phyloP scores from a whole-genome alignment of 805 yeast species.

The Babjeviella inositovora region DNA sequence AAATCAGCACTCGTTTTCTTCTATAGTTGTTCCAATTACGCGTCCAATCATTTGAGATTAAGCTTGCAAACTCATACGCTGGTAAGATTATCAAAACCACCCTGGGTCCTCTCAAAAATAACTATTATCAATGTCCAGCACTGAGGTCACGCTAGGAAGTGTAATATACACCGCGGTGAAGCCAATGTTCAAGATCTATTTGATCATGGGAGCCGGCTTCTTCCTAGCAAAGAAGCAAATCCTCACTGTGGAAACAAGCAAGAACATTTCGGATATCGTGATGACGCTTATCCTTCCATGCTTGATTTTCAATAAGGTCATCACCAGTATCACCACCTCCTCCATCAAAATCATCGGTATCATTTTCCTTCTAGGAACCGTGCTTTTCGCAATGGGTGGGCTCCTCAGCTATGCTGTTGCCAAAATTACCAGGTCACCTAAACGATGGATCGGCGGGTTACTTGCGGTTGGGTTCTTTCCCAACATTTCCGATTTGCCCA shows the following conservation, averaged over 20 bases:
- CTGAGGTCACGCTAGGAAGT: slow-evolving; percentile 44
- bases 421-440: too few relatives aligned
- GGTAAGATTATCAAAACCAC: too few relatives aligned
- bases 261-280: slow-evolving; percentile 55
- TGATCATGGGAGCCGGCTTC: slow-evolving; percentile 55
- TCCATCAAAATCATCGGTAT: slow-evolving; percentile 65
- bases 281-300: slow-evolving; percentile 62
- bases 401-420: slow-evolving; percentile 9
- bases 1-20: too few relatives aligned
- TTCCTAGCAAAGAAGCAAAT: slow-evolving; percentile 45
- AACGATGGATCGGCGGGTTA: slow-evolving; percentile 29
- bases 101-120: too few relatives aligned
- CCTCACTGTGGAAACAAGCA: slow-evolving; percentile 47
- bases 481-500: slow-evolving; percentile 34
- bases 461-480: slow-evolving; percentile 31
- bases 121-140: too few relatives aligned
- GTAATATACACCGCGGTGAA: slow-evolving; percentile 68
- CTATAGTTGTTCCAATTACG: too few relatives aligned
- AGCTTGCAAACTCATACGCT: too few relatives aligned
- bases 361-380: too few relatives aligned
- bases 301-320: slow-evolving; percentile 59
- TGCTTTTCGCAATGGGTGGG: slow-evolving; percentile 14
- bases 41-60: too few relatives aligned
- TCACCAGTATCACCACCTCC: slow-evolving; percentile 42
- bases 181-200: slow-evolving; percentile 74